These are phyloP conservation scores for Fraxinus floribunda DNA, from an alignment of 305 asterid species.

Conservation along the genomic window DNA sequence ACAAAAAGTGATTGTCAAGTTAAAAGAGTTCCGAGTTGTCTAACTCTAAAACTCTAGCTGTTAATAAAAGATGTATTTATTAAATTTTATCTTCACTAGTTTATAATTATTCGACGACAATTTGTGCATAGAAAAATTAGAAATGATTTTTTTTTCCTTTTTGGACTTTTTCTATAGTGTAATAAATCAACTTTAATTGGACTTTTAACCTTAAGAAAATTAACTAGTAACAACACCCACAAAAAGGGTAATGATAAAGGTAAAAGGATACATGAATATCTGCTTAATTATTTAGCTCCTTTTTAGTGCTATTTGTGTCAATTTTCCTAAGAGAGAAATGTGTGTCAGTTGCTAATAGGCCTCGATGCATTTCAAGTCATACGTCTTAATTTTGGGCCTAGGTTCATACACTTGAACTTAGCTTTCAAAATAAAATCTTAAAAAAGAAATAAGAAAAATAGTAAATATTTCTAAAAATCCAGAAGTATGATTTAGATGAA, in stretches of 20 bases:
- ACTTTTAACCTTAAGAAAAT: not conserved
- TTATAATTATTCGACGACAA: not conserved
- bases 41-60: not conserved
- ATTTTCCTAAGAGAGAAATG: not conserved
- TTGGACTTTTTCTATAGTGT: not conserved
- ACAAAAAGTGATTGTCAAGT: not conserved
- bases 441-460: not conserved
- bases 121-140: not conserved
- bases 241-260: not conserved
- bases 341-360: not conserved
- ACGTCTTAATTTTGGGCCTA: not conserved
- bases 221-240: not conserved
- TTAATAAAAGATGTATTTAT: not conserved
- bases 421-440: not conserved
- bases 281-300: not conserved
- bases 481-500: not conserved
- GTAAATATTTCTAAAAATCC: not conserved
- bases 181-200: not conserved
- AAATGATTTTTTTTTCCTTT: not conserved
- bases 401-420: not conserved
- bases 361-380: not conserved
- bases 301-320: not conserved
- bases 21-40: not conserved
- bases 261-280: not conserved
- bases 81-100: not conserved